Base-by-base conservation (phyloP, 176 grass and related monocot genomes). In the Avena sativa region DNA sequence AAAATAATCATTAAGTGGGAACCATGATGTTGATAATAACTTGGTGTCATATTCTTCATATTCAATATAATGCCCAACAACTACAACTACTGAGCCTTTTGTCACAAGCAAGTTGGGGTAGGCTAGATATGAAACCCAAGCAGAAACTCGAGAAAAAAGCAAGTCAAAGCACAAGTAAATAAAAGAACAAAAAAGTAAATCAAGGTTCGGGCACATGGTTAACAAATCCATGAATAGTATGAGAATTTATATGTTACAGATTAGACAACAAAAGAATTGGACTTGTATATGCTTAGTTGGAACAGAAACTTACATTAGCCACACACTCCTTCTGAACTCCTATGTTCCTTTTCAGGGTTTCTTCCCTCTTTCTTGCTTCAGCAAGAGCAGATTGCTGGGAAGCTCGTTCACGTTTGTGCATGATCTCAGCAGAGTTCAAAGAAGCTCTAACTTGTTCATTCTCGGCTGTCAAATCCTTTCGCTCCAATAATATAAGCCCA, bases 401-500 rank as follows among this genome's bases (percentile, higher is more conserved):
- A 48, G 92, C 94, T 69, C 87, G 67, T 59, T 96, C 94, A 52
- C 89, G 90, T 67, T 93, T 96, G 44, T 96, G 84, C 81, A 64
- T 89, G 50, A 96, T 74, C 48, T 96, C 92, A 47, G 89, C 77
- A 30, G 89, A 80, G 8, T 89, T 89, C 8, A 68, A 79, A 30
- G 87, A 90, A 87, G 79, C 89, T 96, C 90, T 96, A 75, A 96
- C 67, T 46, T 99, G 91, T 73, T 99, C 94, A 61, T 89, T 57
- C 69, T 94, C 92, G 16, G 89, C 93, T 62, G 48, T 58, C 85
- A 92, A 72, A 71, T 96, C 97, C 77, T 90, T 93, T 46, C 43
- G 92, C 83, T 99, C 94, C 70, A 99, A 63, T 74, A 99, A 79
- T 69, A 99, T 73, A 93, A 96, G 87, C 14, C 97, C 97, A 5